Percentiles rank a stretch among this genome's conserved stretches.
Evolutionary conservation across 192 early-diverging fungal species (phyloP).

Genomic region (Spinellus fusiger): DNA sequence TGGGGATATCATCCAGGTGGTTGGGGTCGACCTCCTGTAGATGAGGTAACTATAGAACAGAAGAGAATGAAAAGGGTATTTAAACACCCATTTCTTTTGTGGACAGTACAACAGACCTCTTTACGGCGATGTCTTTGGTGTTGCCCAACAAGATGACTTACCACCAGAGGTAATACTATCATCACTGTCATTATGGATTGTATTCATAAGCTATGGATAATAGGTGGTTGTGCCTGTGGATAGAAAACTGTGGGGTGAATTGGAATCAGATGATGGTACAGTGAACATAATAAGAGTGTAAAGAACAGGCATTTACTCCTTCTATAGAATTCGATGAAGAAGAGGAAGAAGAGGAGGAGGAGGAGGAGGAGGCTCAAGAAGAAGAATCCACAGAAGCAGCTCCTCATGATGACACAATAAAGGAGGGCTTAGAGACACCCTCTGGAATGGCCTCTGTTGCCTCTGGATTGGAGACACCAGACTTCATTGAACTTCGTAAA

Average conservation of each 20-base stretch:
- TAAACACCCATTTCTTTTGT: not conserved
- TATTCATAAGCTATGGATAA: not conserved
- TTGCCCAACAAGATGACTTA: conserved; percentile 42
- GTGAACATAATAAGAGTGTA: conserved; percentile 23
- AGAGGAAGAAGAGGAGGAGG: conserved; percentile 68
- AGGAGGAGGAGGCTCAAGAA: conserved; percentile 55
- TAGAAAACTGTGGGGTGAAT: conserved; percentile 82
- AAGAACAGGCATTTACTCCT: no score
- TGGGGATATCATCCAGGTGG: conserved; percentile 99
- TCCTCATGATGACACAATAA: conserved; percentile 33
- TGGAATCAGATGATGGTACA: conserved; percentile 66
- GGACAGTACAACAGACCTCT: conserved; percentile 77
- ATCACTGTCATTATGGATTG: not conserved
- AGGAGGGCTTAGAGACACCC: conserved; percentile 78
- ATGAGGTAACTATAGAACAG: no score
- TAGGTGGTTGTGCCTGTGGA: conserved; percentile 63
- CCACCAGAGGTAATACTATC: conserved; percentile 44
- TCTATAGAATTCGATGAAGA: conserved; percentile 39
- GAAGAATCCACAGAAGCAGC: conserved; percentile 46
- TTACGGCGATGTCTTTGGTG: conserved; percentile 94
- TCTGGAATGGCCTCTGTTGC: conserved; percentile 70
- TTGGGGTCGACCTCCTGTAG: conserved; percentile 82
- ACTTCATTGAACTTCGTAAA: conserved; percentile 85
- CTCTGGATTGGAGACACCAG: conserved; percentile 77
- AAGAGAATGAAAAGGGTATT: not conserved